phyloP scores from a whole-genome alignment of 2,329 filamentous ascomycete genomes.

The Cladorrhinum sp. region DNA sequence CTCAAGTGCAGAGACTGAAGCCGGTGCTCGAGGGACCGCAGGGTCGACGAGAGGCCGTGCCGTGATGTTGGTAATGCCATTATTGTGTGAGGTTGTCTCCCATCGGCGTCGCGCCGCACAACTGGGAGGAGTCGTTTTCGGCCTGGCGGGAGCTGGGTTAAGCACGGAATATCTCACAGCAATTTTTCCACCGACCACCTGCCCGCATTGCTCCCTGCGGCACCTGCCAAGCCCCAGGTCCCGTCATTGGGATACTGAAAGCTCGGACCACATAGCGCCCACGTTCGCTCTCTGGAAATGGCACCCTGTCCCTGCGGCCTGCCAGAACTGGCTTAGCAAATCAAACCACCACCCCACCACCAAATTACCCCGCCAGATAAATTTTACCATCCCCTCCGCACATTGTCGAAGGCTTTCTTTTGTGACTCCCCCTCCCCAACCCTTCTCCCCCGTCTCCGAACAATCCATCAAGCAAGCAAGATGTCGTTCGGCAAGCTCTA shows the following conservation, averaged over 20 bases:
- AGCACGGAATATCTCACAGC: constrained; percentile 21
- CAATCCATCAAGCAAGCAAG: constrained; percentile 40
- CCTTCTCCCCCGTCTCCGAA: constrained; percentile 27
- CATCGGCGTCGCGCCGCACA: constrained; percentile 23
- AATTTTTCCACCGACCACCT: constrained; percentile 21
- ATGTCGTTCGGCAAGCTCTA: constrained; percentile 99
- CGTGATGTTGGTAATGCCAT: constrained; percentile 29
- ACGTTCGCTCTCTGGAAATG: not conserved
- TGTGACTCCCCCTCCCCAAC: constrained; percentile 14
- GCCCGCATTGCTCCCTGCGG: constrained; percentile 1
- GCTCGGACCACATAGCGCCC: constrained; percentile 19
- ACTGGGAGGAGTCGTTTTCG: constrained; percentile 12
- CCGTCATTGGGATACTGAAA: not conserved
- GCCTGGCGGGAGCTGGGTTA: constrained; percentile 10
- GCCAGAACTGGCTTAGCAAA: constrained; percentile 12
- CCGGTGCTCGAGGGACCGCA: constrained; percentile 26
- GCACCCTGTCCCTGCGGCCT: constrained; percentile 2
- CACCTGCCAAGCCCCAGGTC: not conserved
- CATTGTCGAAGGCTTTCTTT: constrained; percentile 19
- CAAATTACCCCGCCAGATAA: constrained; percentile 27
- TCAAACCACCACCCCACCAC: constrained; percentile 19
- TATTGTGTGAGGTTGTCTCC: constrained; percentile 20
- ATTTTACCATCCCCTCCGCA: constrained; percentile 24
- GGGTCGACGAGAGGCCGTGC: constrained; percentile 23
- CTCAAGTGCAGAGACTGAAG: constrained; percentile 23